Conservation (phyloP, 2,329 filamentous ascomycete genomes). For the Fusarium oxysporum region DNA sequence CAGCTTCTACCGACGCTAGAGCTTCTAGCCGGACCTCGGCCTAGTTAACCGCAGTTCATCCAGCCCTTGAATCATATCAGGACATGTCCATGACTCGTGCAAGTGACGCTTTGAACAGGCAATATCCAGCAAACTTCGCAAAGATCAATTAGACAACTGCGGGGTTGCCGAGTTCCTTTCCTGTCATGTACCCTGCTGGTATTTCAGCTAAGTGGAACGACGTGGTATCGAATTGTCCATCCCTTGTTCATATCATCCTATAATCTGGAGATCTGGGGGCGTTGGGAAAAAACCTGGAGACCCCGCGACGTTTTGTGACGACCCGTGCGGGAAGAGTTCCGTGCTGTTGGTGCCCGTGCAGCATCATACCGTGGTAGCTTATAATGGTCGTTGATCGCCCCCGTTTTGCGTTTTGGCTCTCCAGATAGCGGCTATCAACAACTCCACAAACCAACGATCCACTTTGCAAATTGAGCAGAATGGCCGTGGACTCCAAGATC, state of each 20-base stretch:
- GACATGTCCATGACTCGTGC: background rate
- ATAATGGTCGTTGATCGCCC: conserved; percentile 3
- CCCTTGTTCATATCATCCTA: conserved; percentile 4
- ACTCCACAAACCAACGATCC: background rate
- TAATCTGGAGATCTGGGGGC: conserved; percentile 5
- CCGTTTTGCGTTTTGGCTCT: background rate
- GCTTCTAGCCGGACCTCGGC: background rate
- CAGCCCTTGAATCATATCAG: background rate
- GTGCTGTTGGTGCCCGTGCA: background rate
- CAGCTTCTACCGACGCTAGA: background rate
- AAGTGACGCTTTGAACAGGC: background rate
- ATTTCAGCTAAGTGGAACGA: conserved; percentile 19
- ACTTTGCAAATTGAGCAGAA: background rate
- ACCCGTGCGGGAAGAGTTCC: background rate
- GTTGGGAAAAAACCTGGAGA: conserved; percentile 11
- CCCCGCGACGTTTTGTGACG: conserved; percentile 5
- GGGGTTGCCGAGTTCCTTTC: background rate
- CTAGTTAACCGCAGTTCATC: background rate
- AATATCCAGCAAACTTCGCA: background rate
- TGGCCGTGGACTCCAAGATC: background rate
- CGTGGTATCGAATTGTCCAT: background rate
- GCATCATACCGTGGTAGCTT: background rate
- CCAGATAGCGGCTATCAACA: background rate
- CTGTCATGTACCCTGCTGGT: background rate
- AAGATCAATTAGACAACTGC: background rate